Evolutionary conservation across 108 stramenopile genomes (phyloP).

Genomic region (Cyclostephanos tholiformis): DNA sequence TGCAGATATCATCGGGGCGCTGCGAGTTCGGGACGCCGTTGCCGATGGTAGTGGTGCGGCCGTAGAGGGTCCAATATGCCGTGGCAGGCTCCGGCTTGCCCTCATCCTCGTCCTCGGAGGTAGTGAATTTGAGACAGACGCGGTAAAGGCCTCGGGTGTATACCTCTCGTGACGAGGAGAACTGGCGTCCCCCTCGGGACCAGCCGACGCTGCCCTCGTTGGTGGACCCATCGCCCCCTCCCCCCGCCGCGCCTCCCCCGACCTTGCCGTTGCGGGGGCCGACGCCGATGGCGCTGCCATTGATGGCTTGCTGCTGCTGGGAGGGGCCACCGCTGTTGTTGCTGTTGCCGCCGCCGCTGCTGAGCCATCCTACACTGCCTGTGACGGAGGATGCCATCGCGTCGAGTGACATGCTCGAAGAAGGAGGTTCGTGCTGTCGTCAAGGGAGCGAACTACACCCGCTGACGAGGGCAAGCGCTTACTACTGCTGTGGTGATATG

Average conservation of each 20-base stretch:
- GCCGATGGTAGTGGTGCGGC: conserved; percentile 82
- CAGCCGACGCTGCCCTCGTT: conserved; percentile 43
- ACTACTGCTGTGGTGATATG: background rate
- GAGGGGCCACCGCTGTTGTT: conserved; percentile 1
- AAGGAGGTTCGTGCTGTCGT: background rate
- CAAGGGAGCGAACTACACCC: background rate
- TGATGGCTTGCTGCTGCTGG: background rate
- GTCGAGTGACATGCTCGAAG: conserved; percentile 11
- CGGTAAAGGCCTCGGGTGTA: conserved; percentile 82
- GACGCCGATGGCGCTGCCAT: conserved; percentile 1
- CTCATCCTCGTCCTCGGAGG: conserved; percentile 91
- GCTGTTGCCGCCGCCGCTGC: conserved; percentile 3
- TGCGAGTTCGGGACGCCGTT: conserved; percentile 78
- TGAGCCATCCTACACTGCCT: conserved; percentile 14
- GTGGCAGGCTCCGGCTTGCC: conserved; percentile 91
- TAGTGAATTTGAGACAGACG: conserved; percentile 90
- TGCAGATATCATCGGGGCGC: conserved; percentile 84
- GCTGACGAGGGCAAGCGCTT: conserved; percentile 34
- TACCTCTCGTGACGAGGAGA: conserved; percentile 77
- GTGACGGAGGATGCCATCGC: conserved; percentile 20
- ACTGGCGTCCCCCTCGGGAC: conserved; percentile 83
- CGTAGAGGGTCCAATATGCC: conserved; percentile 87
- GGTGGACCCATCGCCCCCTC: conserved; percentile 7
- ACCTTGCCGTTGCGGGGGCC: background rate
- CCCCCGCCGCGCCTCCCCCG: conserved; percentile 5